A percentile compares a stretch with the other conserved stretches of the same genome.
phyloP scores from a whole-genome alignment of 2,329 filamentous ascomycete species.

The Tolypocladium paradoxum region DNA sequence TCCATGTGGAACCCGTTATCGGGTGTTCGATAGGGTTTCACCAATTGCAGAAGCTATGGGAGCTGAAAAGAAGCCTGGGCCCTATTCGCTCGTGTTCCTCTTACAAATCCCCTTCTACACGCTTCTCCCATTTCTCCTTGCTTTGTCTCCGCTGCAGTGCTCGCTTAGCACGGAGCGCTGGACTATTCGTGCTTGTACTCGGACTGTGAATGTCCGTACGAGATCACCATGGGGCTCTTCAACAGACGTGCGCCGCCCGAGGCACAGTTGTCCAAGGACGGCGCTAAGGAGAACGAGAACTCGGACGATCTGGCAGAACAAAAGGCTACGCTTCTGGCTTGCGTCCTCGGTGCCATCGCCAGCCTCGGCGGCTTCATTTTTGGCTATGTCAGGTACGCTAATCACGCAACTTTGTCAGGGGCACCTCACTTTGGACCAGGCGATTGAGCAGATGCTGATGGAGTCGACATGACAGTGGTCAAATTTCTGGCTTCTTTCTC shows the following conservation, averaged over 20 bases:
- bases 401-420: no score
- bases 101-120: background rate
- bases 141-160: background rate
- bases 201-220: background rate
- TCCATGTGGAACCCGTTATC: background rate
- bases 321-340: conserved; percentile 27
- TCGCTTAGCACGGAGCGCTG: background rate
- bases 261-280: background rate
- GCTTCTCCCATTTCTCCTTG: background rate
- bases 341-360: conserved; percentile 38
- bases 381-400: conserved; percentile 40
- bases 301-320: background rate
- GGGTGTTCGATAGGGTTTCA: background rate
- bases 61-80: background rate
- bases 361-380: conserved; percentile 49
- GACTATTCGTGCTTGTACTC: background rate
- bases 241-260: background rate
- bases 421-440: background rate
- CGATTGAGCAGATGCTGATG: background rate
- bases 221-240: conserved; percentile 1
- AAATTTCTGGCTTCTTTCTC: conserved; percentile 50
- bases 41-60: background rate
- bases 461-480: conserved; percentile 31
- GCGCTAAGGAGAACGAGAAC: background rate
- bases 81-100: background rate